Percentiles rank a stretch among this genome's conserved stretches.
Evolutionary conservation across 192 early-diverging fungal genomes (phyloP).

Genomic region (Backusella macrospora): DNA sequence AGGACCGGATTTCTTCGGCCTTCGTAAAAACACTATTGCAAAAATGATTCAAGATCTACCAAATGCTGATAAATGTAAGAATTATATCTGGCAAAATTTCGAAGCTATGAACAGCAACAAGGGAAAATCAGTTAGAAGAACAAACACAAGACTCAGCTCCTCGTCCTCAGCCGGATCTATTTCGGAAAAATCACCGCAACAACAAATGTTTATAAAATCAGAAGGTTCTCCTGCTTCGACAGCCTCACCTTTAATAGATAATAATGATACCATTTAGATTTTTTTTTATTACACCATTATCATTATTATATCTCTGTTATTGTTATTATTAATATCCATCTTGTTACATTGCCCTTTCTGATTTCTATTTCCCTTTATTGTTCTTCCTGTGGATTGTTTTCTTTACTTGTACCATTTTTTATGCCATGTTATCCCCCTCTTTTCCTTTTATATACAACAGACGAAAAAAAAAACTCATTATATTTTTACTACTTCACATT

Average conservation of each 20-base stretch:
- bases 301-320: background rate
- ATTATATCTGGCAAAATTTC: conserved; percentile 74
- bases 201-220: background rate
- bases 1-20: conserved; percentile 92
- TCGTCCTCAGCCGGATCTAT: conserved; percentile 20
- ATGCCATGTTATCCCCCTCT: background rate
- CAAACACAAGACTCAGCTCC: conserved; percentile 14
- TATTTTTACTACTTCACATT: background rate
- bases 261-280: conserved; percentile 1
- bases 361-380: background rate
- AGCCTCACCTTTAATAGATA: background rate
- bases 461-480: background rate
- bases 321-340: background rate
- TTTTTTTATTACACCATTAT: background rate
- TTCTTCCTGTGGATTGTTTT: background rate
- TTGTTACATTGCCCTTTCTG: background rate
- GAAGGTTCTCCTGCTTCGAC: conserved; percentile 2
- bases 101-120: conserved; percentile 41
- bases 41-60: conserved; percentile 92
- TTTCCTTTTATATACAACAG: background rate
- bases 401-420: no score
- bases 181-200: conserved; percentile 18
- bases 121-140: conserved; percentile 16
- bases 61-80: conserved; percentile 70
- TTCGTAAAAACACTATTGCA: conserved; percentile 81